phyloP scores from a whole-genome alignment of 352 stramenopile species.

The Hyaloperonospora arabidopsidis region DNA sequence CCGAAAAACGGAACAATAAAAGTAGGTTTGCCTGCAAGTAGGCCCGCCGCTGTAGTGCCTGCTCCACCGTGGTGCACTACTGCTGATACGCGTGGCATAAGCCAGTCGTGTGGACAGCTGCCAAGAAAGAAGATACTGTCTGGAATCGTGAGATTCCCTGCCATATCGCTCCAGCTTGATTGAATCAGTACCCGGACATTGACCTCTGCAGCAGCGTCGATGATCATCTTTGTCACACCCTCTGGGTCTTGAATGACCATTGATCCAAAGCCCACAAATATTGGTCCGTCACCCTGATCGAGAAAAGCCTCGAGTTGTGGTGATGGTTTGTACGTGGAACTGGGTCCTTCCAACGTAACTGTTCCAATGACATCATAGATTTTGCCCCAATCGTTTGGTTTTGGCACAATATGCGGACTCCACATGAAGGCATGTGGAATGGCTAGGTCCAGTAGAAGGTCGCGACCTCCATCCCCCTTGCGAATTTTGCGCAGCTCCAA shows the following conservation, averaged over 20 bases:
- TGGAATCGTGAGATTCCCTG: conserved; percentile 35
- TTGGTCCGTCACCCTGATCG: conserved; percentile 49
- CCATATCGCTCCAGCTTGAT: conserved; percentile 83
- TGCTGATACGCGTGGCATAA: conserved; percentile 81
- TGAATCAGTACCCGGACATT: conserved; percentile 85
- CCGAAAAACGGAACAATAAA: conserved; percentile 93
- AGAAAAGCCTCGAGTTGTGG: conserved; percentile 61
- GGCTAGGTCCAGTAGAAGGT: conserved; percentile 50
- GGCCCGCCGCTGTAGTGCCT: conserved; percentile 86
- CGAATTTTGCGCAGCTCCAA: conserved; percentile 57
- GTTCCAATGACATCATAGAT: conserved; percentile 87
- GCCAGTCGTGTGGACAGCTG: conserved; percentile 86
- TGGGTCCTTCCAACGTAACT: conserved; percentile 43
- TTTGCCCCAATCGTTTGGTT: conserved; percentile 82
- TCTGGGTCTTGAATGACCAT: conserved; percentile 86
- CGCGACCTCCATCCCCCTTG: conserved; percentile 46
- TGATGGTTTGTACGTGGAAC: conserved; percentile 42
- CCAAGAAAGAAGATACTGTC: conserved; percentile 59
- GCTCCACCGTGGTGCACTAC: conserved; percentile 81
- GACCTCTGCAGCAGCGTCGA: conserved; percentile 54
- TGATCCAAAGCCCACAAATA: conserved; percentile 92
- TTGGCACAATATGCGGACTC: conserved; percentile 78
- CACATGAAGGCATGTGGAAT: conserved; percentile 89
- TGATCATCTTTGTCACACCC: conserved; percentile 75
- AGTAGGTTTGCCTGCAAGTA: conserved; percentile 87